Conservation (phyloP, 2,329 filamentous ascomycete genomes). For the Arthrobotrys pseudoclavata region DNA sequence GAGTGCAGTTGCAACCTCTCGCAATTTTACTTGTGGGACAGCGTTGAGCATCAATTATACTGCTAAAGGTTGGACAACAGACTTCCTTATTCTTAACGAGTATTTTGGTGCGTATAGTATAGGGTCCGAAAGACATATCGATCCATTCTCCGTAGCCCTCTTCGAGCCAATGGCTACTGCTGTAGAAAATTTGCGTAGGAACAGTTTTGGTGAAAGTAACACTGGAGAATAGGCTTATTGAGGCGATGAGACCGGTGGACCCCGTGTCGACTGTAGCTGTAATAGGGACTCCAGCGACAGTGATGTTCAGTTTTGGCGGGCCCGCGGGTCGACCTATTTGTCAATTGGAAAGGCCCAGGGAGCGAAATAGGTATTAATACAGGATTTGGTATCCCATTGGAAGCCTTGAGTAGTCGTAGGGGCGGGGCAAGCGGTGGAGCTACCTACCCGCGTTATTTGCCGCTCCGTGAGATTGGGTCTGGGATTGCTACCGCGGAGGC, state of each 20-base stretch:
- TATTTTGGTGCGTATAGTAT: slow-evolving; percentile 43
- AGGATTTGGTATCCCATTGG: slow-evolving; percentile 42
- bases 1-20: slow-evolving; percentile 15
- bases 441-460: slow-evolving; percentile 14
- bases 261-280: slow-evolving; percentile 44
- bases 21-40: slow-evolving; percentile 28
- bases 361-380: slow-evolving; percentile 33
- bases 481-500: slow-evolving; percentile 17
- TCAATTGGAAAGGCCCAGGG: slow-evolving; percentile 34
- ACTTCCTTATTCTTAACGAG: slow-evolving; percentile 46
- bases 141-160: slow-evolving; percentile 58
- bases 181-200: slow-evolving; percentile 44
- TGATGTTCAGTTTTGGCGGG: slow-evolving; percentile 44
- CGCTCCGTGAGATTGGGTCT: neutral
- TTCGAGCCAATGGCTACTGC: slow-evolving; percentile 55
- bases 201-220: slow-evolving; percentile 37
- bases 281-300: slow-evolving; percentile 36
- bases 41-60: slow-evolving; percentile 18
- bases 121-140: slow-evolving; percentile 47
- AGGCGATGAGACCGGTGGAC: slow-evolving; percentile 41
- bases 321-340: slow-evolving; percentile 37
- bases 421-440: slow-evolving; percentile 7
- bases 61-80: slow-evolving; percentile 44
- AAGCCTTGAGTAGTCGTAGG: slow-evolving; percentile 23
- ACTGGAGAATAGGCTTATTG: slow-evolving; percentile 38